A percentile compares a stretch with the other conserved stretches of the same genome.
Conservation (phyloP, 805 yeast species). For the Scheffersomyces spartinae region DNA sequence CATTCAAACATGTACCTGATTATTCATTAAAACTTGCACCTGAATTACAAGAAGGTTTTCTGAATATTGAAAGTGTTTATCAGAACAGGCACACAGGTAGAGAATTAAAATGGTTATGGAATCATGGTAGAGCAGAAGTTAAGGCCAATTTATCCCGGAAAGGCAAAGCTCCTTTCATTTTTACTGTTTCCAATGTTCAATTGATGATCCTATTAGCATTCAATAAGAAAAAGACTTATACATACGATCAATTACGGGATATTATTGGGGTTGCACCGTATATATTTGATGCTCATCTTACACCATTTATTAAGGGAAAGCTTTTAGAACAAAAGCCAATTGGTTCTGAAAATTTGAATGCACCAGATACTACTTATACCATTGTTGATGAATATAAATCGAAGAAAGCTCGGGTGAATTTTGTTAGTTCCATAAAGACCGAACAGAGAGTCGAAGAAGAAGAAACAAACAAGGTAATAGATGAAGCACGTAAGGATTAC, state of each 20-base stretch:
- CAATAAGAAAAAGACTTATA: conserved; percentile 53
- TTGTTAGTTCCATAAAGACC: conserved; percentile 46
- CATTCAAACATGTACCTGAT: conserved; percentile 37
- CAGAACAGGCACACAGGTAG: conserved; percentile 73
- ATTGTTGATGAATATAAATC: conserved; percentile 76
- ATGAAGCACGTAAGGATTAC: conserved; percentile 75
- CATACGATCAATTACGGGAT: conserved; percentile 49
- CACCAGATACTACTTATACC: conserved; percentile 45
- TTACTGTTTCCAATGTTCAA: conserved; percentile 78
- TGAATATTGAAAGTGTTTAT: conserved; percentile 59
- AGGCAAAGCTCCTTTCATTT: conserved; percentile 69
- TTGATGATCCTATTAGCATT: conserved; percentile 79
- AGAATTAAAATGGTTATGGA: conserved; percentile 92
- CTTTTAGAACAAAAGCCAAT: conserved; percentile 58
- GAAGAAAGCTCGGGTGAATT: conserved; percentile 73
- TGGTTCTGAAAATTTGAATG: conserved; percentile 38
- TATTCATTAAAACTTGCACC: conserved; percentile 47
- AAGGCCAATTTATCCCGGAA: conserved; percentile 75
- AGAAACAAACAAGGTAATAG: conserved; percentile 69
- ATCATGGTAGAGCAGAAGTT: conserved; percentile 82
- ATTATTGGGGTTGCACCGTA: conserved; percentile 58
- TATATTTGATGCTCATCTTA: conserved; percentile 62
- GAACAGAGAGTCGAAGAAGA: conserved; percentile 62
- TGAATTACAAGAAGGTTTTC: conserved; percentile 52
- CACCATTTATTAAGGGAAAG: conserved; percentile 70